Evolutionary conservation across 1,284 basidiomycete genomes (phyloP).

Genomic region (Ustilago vetiveriae): DNA sequence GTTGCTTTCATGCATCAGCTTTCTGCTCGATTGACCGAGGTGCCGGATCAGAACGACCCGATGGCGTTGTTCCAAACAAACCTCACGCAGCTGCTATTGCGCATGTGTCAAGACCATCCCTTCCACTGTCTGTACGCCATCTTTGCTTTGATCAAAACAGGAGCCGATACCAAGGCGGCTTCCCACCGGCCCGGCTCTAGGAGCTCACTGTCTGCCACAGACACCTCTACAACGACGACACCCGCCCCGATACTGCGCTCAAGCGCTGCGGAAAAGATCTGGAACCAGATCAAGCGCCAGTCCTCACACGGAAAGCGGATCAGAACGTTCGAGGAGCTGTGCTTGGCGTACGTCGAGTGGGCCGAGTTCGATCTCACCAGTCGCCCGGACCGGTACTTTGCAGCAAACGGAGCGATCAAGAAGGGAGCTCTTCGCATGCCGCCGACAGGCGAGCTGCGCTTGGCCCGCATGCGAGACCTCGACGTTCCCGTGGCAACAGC

Average conservation of each 20-base stretch:
- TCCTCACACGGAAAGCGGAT: slow-evolving; percentile 69
- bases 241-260: slow-evolving; percentile 69
- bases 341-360: slow-evolving; percentile 82
- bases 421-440: slow-evolving; percentile 43
- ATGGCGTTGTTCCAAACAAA: slow-evolving; percentile 72
- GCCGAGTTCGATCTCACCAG: slow-evolving; percentile 73
- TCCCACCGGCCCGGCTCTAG: slow-evolving; percentile 9
- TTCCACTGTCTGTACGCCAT: slow-evolving; percentile 93
- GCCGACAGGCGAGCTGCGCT: slow-evolving; percentile 29
- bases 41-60: slow-evolving; percentile 63
- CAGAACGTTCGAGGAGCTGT: slow-evolving; percentile 75
- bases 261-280: slow-evolving; percentile 77
- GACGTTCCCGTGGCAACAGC: slow-evolving; percentile 78
- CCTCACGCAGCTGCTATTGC: slow-evolving; percentile 76
- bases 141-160: slow-evolving; percentile 71
- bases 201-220: slow-evolving; percentile 9
- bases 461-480: slow-evolving; percentile 34
- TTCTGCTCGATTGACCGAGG: slow-evolving; percentile 76
- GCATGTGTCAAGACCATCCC: slow-evolving; percentile 88
- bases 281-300: slow-evolving; percentile 73
- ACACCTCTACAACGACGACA: slow-evolving; percentile 5
- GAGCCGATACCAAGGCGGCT: slow-evolving; percentile 33
- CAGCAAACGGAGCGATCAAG: slow-evolving; percentile 32
- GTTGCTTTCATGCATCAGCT: slow-evolving; percentile 91
- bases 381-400: slow-evolving; percentile 35